phyloP scores from a whole-genome alignment of 306 rosid species.

The Fragaria vesca region DNA sequence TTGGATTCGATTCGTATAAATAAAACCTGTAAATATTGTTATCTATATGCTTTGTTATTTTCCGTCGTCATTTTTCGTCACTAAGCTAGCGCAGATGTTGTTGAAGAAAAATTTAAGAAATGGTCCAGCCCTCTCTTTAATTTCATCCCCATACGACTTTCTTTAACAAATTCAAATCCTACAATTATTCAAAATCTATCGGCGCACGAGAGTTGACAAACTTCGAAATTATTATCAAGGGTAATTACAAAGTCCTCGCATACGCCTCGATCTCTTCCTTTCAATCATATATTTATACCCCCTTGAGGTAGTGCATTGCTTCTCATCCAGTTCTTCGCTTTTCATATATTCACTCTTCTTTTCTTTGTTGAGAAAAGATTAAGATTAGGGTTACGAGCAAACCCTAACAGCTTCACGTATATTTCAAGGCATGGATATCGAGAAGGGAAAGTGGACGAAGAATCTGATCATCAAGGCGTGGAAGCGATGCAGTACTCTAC shows the following conservation, averaged over 20 bases:
- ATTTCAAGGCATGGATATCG: background rate
- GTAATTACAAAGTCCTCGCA: background rate
- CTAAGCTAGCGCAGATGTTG: background rate
- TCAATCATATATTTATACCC: background rate
- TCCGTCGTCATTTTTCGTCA: background rate
- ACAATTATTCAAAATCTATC: slow-evolving; percentile 8
- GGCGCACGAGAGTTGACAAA: slow-evolving; percentile 7
- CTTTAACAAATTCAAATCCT: background rate
- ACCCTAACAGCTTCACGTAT: background rate
- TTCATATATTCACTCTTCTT: background rate
- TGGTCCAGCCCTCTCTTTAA: background rate
- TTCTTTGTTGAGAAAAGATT: background rate
- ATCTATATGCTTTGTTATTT: background rate
- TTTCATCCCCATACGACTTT: background rate
- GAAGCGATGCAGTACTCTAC: slow-evolving; percentile 16
- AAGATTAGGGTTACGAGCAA: background rate
- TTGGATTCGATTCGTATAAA: background rate
- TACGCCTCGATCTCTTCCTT: background rate
- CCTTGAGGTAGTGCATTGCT: background rate
- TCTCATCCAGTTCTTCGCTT: background rate
- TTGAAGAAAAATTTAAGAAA: background rate
- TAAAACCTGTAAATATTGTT: background rate
- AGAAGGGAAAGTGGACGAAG: slow-evolving; percentile 12
- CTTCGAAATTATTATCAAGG: background rate
- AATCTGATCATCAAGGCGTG: slow-evolving; percentile 13